These are phyloP conservation scores for Massospora cicadina DNA, from an alignment of 371 early-diverging fungal genomes.

Conservation along the genomic window DNA sequence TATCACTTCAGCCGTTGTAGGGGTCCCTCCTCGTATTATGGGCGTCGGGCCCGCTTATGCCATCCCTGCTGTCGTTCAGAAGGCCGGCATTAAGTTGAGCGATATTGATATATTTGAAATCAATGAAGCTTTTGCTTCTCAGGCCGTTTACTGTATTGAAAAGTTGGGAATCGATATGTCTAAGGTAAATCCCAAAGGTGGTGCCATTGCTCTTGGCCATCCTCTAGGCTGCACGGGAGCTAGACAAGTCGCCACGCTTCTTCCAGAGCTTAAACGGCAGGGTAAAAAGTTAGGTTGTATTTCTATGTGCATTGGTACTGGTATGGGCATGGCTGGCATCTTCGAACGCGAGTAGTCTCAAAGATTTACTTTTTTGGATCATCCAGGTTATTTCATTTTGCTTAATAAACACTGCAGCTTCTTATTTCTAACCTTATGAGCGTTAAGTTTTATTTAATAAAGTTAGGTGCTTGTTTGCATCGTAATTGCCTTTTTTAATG, in stretches of 20 bases:
- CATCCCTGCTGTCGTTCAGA: constrained; percentile 75
- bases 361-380: no score
- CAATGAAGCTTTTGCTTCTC: constrained; percentile 98
- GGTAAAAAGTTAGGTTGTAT: constrained; percentile 72
- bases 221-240: constrained; percentile 89
- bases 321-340: constrained; percentile 92
- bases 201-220: constrained; percentile 95
- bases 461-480: no score
- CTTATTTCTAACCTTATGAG: no score
- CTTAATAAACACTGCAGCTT: no score
- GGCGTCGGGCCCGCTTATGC: constrained; percentile 91
- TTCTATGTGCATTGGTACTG: constrained; percentile 93
- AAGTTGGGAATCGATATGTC: constrained; percentile 62
- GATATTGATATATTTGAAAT: constrained; percentile 76
- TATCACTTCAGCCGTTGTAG: constrained; percentile 75
- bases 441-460: no score
- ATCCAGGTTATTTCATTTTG: no score
- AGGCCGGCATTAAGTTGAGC: constrained; percentile 54
- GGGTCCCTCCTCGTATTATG: constrained; percentile 90
- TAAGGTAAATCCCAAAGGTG: constrained; percentile 97
- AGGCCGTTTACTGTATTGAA: constrained; percentile 82
- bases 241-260: constrained; percentile 85
- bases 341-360: constrained; percentile 72
- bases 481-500: no score
- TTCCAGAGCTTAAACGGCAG: constrained; percentile 82